Evolutionary conservation across 371 early-diverging fungal species (phyloP).

Genomic region (Thermomucor indicae-seudaticae): DNA sequence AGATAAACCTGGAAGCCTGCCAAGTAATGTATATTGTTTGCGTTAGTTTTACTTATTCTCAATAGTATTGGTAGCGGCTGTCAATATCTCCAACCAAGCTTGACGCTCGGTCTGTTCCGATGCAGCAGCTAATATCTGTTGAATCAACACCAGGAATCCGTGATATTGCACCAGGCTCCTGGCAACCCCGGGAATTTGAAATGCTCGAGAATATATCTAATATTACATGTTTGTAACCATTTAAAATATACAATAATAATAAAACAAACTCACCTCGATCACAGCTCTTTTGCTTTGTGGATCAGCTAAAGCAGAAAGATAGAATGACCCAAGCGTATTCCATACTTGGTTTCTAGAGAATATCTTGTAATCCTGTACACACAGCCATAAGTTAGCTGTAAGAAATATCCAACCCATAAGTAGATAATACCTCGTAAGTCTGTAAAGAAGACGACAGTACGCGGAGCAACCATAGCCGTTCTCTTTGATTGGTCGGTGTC

Average conservation of each 20-base stretch:
- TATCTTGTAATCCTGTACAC: conserved; percentile 55
- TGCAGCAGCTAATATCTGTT: conserved; percentile 35
- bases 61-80: not conserved
- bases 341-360: conserved; percentile 68
- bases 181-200: conserved; percentile 44
- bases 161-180: conserved; percentile 52
- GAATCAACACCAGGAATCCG: conserved; percentile 60
- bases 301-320: conserved; percentile 67
- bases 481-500: conserved; percentile 56
- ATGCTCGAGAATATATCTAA: conserved; percentile 54
- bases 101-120: conserved; percentile 16
- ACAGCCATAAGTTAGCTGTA: not conserved
- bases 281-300: conserved; percentile 30
- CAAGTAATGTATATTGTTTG: too few species aligned
- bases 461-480: conserved; percentile 72
- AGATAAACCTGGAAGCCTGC: too few species aligned
- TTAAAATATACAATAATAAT: not conserved
- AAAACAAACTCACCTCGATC: conserved; percentile 21
- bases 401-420: not conserved
- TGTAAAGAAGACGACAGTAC: conserved; percentile 53
- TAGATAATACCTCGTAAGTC: conserved; percentile 29
- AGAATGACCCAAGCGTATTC: conserved; percentile 62
- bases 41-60: not conserved
- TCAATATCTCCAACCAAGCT: conserved; percentile 9
- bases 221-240: not conserved